Conservation (phyloP, 441 rosid genomes). For the Hura crepitans region DNA sequence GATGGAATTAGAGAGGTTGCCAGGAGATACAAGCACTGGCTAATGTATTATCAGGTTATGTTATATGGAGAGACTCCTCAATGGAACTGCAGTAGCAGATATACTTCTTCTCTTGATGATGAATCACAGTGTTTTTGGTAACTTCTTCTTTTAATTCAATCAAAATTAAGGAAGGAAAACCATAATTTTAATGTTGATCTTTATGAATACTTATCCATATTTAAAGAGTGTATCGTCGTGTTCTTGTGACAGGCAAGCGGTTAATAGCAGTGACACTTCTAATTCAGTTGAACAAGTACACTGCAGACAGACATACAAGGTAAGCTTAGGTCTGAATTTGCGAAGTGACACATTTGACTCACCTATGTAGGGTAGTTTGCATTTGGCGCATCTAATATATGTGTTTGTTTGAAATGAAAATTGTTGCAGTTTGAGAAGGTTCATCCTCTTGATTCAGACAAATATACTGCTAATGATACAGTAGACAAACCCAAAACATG, state of each 20-base stretch:
- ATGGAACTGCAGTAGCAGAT: constrained; percentile 26
- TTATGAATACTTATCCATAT: constrained; percentile 22
- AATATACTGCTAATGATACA: constrained; percentile 22
- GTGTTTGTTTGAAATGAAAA: constrained; percentile 16
- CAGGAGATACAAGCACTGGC: constrained; percentile 58
- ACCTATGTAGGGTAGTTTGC: not conserved
- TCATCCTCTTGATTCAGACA: constrained; percentile 40
- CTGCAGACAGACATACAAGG: constrained; percentile 32
- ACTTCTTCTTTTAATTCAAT: constrained; percentile 7
- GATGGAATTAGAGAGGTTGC: constrained; percentile 50
- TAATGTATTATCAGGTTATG: constrained; percentile 73
- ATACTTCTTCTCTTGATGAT: constrained; percentile 15
- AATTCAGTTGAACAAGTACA: constrained; percentile 30
- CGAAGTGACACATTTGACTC: not conserved
- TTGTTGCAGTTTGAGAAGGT: constrained; percentile 46
- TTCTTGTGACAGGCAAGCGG: constrained; percentile 42
- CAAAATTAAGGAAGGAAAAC: not conserved
- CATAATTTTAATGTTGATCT: not conserved
- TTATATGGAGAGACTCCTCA: constrained; percentile 43
- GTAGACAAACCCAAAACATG: constrained; percentile 14
- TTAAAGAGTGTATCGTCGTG: too few species aligned
- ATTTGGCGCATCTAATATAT: not conserved
- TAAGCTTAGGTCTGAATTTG: constrained; percentile 22
- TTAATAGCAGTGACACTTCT: constrained; percentile 27
- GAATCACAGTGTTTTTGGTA: constrained; percentile 33